These are phyloP conservation scores for Kockovaella imperatae DNA, from an alignment of 768 basidiomycete species.

Conservation along the genomic window DNA sequence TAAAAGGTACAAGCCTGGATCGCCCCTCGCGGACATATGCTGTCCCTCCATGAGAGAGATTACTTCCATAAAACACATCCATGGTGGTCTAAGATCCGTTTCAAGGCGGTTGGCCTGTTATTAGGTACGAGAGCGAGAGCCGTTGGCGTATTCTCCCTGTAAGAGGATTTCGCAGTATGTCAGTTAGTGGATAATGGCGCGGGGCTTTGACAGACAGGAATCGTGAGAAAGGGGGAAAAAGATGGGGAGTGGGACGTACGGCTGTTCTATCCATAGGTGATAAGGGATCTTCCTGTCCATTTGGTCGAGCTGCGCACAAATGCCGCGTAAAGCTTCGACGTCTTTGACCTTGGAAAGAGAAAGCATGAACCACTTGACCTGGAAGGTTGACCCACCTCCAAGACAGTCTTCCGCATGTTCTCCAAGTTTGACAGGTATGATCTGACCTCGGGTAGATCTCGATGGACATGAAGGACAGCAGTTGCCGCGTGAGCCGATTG, in stretches of 20 bases:
- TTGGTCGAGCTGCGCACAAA: conserved; percentile 19
- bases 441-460: conserved; percentile 31
- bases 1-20: no score
- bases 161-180: background rate
- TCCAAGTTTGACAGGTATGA: conserved; percentile 31
- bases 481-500: conserved; percentile 44
- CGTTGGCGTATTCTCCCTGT: conserved; percentile 41
- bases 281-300: conserved; percentile 27
- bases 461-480: conserved; percentile 35
- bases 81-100: conserved; percentile 34
- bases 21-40: no score
- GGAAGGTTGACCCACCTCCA: conserved; percentile 14
- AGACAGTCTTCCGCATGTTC: conserved; percentile 39
- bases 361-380: background rate
- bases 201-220: no score
- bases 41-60: no score
- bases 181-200: background rate
- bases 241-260: conserved; percentile 21
- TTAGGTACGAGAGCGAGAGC: conserved; percentile 44
- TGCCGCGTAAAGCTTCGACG: conserved; percentile 9
- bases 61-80: conserved; percentile 25
- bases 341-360: conserved; percentile 17
- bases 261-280: conserved; percentile 44
- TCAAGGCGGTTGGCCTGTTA: conserved; percentile 36
- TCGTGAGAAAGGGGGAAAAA: no score